phyloP scores from a whole-genome alignment of 345 rosid genomes.

The Brassica napus region DNA sequence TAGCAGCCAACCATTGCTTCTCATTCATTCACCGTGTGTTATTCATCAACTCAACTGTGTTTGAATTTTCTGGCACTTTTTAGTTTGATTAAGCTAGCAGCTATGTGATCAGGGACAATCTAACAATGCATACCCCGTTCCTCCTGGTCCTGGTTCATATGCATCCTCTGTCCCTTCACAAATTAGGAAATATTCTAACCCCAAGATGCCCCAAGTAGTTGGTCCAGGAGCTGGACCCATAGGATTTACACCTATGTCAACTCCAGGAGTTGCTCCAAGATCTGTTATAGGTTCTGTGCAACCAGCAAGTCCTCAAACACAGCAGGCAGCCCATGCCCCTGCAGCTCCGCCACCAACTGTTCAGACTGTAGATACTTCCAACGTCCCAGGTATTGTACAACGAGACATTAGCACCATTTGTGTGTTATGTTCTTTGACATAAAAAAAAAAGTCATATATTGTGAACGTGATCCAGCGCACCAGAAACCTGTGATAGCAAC shows the following conservation, averaged over 20 bases:
- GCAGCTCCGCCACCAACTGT: conserved; percentile 85
- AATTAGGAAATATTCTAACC: conserved; percentile 52
- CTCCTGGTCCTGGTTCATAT: conserved; percentile 54
- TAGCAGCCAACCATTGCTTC: conserved; percentile 78
- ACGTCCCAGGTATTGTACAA: conserved; percentile 69
- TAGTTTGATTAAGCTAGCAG: conserved; percentile 25
- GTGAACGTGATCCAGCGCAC: conserved; percentile 56
- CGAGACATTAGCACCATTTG: conserved; percentile 3
- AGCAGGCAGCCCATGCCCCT: conserved; percentile 56
- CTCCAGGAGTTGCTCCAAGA: conserved; percentile 63
- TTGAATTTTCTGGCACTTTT: background rate
- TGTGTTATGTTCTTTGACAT: conserved; percentile 7
- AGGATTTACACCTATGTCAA: conserved; percentile 70
- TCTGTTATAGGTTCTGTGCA: conserved; percentile 68
- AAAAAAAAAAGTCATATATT: background rate
- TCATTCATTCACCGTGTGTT: conserved; percentile 81
- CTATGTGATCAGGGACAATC: conserved; percentile 53
- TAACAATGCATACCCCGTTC: conserved; percentile 55
- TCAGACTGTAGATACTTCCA: conserved; percentile 87
- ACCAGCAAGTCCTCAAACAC: conserved; percentile 63
- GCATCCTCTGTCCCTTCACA: conserved; percentile 54
- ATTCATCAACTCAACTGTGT: conserved; percentile 2
- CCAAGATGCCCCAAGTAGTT: conserved; percentile 54
- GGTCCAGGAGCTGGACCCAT: conserved; percentile 54
- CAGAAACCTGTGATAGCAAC: conserved; percentile 74